Evolutionary conservation across 2,329 filamentous ascomycete species (phyloP), one percentile per base, ranked within the genome.

Genomic region (Chaetomium globosum): DNA sequence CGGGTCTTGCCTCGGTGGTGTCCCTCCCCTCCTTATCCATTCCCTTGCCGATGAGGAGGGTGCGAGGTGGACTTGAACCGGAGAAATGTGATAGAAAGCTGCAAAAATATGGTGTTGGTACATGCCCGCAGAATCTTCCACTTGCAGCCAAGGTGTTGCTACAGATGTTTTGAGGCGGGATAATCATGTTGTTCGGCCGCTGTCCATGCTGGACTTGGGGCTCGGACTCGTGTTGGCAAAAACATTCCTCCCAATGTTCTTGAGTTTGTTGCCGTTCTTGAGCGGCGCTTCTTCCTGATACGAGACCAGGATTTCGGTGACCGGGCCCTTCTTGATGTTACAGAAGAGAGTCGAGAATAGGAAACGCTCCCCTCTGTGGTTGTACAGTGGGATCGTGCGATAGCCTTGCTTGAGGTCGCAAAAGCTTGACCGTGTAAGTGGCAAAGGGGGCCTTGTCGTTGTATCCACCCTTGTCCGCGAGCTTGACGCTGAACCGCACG

Each of bases 261-360:
- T 86, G 68, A 87, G 78, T 71, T 85, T 86, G 74, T 80, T 80
- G 61, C 80, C 78, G 55, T 81, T 80, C 66, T 80, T 79, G 68
- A 64, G 62, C 9, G 64, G 62, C 9, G 43, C 73, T 21, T 78
- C 73, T 54, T 80, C 75, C 65, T 80, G 74, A 68, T 81, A 78
- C 55, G 84, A 79, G 54, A 88, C 80, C 70, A 86, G 84, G 68
- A 85, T 81, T 67, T 83, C 85, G 54, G 83, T 84, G 46, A 84
- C 79, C 16, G 82, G 80, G 48, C 85, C 82, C 33, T 86, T 90
- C 71, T 88, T 88, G 78, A 98, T 91, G 73, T 89, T 89, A 80
- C 93, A 97, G 77, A 98, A 97, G 19, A 99, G 82, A 12, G 93
- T 96, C 2, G 95, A 97, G 78, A 97, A 97, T 52, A 97, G 84